Percentiles rank a stretch among this genome's conserved stretches.
Conservation (phyloP, 495 filamentous ascomycete species). For the Xylaria grammica region DNA sequence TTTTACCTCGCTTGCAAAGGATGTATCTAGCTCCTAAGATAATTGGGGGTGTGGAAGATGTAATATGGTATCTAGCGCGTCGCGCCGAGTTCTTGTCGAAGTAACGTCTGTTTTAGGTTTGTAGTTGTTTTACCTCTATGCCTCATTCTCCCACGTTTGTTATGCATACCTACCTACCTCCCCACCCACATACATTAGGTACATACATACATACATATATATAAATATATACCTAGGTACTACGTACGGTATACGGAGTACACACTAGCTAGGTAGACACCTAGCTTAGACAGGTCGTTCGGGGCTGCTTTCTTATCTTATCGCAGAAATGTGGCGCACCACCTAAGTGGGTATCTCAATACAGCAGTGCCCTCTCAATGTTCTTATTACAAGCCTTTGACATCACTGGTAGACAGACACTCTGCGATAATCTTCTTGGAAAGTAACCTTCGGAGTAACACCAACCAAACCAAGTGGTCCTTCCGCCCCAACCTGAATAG, state of each 20-base stretch:
- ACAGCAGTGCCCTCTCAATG: too few relatives aligned
- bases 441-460: not conserved
- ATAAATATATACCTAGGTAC: too few relatives aligned
- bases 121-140: not conserved
- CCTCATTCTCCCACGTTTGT: too few relatives aligned
- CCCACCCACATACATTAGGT: too few relatives aligned
- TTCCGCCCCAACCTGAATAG: not conserved
- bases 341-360: not conserved
- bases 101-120: not conserved
- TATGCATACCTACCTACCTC: too few relatives aligned
- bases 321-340: not conserved
- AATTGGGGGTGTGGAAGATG: conserved; percentile 3
- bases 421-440: not conserved
- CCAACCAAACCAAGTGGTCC: not conserved
- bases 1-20: conserved; percentile 17
- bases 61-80: conserved; percentile 1
- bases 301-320: conserved; percentile 3
- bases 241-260: too few relatives aligned
- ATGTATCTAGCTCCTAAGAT: conserved; percentile 13
- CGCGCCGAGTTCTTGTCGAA: not conserved
- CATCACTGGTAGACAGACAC: not conserved
- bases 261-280: too few relatives aligned
- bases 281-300: too few relatives aligned
- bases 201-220: too few relatives aligned
- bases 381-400: not conserved